Base-by-base conservation (phyloP, 1,139 yeast genomes). In the Geotrichum siamense region DNA sequence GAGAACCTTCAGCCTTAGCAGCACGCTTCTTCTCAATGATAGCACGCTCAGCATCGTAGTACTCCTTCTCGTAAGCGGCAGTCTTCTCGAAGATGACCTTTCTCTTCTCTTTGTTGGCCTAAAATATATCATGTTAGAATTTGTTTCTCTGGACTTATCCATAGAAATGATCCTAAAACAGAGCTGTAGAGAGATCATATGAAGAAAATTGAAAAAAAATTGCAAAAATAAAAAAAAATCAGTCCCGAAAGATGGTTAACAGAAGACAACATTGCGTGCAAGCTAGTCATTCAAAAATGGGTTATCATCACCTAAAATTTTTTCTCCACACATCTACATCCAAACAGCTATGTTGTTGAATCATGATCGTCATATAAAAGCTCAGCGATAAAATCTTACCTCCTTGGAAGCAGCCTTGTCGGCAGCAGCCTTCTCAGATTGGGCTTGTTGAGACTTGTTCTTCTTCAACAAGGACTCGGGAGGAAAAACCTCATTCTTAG, bases 161-260 rank as follows among this genome's bases (percentile, higher is more conserved):
- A n/a, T n/a, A n/a, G n/a, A n/a, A n/a, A 48, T 51, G 50, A 40
- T 55, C 60, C 60, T 53, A 38, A 22, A 27, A 29, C 36, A 43
- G 35, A 23, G n/a, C 25, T 27, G 25, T 8, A 15, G 25, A 17
- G 10, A n/a, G 6, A 13, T 29, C 10, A 23, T 10, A 23, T 23
- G 9, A 23, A 23, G 26, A 6, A 23, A 8, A 23, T 23, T 23
- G 26, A 8, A 10, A 23, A 6, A 23, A 23, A 23, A 10, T 23
- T 10, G 26, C 6, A 23, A 23, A 23, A 23, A 8, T 8, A 49
- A 34, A 19, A 28, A 30, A 31, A 34, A 15, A 65, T 87, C 96
- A 87, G 96, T 73, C 96, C 93, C 94, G 96, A 87, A 87, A 87
- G 96, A 87, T 87, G 96, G 96, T 87, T 81, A 82, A 82, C 71